Percentiles rank a stretch among this genome's conserved stretches.
phyloP scores from a whole-genome alignment of 768 basidiomycete species.

The Dictyophora rubrovolvata region DNA sequence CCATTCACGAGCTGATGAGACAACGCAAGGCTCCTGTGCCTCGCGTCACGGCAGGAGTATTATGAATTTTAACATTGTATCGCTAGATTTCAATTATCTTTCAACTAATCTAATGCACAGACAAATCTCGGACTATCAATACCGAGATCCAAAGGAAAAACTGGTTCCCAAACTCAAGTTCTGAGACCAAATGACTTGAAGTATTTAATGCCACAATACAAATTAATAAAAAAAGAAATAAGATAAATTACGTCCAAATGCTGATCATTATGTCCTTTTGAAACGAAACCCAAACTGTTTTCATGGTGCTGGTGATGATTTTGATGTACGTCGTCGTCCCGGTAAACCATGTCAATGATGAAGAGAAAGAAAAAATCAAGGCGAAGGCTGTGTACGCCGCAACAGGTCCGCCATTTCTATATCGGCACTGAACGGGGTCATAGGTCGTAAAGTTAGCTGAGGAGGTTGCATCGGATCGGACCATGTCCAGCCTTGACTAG shows the following conservation, averaged over 20 bases:
- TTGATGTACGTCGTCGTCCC: too few species aligned
- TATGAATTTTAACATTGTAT: neutral
- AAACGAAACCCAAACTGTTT: neutral
- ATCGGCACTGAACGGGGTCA: neutral
- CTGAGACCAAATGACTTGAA: neutral
- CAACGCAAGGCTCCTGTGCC: neutral
- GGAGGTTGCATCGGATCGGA: neutral
- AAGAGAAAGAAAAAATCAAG: neutral
- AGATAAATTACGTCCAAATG: neutral
- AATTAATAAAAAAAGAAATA: neutral
- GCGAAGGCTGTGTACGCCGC: neutral
- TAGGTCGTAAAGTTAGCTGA: neutral
- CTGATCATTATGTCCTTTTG: neutral
- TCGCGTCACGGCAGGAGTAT: neutral
- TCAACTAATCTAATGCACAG: neutral
- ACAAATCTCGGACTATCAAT: neutral
- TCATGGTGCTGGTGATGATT: too few species aligned
- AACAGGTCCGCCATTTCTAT: neutral
- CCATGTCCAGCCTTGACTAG: neutral
- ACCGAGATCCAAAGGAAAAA: neutral
- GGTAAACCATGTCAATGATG: too few species aligned
- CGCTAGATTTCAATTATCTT: neutral
- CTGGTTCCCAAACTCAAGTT: neutral
- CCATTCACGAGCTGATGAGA: neutral
- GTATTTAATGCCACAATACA: neutral